phyloP scores from a whole-genome alignment of 805 yeast species.

The Hanseniaspora jakobsenii region DNA sequence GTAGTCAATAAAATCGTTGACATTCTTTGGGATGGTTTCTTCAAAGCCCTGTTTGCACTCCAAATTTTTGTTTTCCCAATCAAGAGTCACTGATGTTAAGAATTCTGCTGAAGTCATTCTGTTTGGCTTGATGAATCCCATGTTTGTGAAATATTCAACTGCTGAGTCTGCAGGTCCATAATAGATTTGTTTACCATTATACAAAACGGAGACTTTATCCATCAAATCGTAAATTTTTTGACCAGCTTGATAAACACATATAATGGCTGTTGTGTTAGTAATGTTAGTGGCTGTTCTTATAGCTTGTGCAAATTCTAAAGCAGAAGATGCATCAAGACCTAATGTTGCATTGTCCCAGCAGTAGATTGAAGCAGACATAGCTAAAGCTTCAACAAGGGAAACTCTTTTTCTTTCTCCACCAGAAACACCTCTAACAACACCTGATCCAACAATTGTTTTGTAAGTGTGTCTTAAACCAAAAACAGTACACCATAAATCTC shows the following conservation, averaged over 20 bases:
- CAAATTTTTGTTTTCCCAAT: constrained; percentile 46
- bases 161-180: constrained; percentile 46
- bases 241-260: constrained; percentile 59
- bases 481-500: constrained; percentile 34
- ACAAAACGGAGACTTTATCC: constrained; percentile 49
- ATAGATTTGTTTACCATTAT: constrained; percentile 49
- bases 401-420: constrained; percentile 68
- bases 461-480: constrained; percentile 50
- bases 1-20: constrained; percentile 44
- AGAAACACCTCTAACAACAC: constrained; percentile 57
- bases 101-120: constrained; percentile 61
- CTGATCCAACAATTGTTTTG: constrained; percentile 55
- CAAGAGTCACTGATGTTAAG: constrained; percentile 54
- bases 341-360: constrained; percentile 66
- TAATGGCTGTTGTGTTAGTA: constrained; percentile 43
- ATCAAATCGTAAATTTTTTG: constrained; percentile 51
- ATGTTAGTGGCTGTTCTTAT: constrained; percentile 48
- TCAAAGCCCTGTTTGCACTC: constrained; percentile 39
- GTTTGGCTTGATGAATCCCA: constrained; percentile 52
- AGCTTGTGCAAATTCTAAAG: constrained; percentile 51
- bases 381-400: constrained; percentile 53
- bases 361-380: constrained; percentile 40
- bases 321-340: constrained; percentile 61
- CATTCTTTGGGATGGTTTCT: constrained; percentile 41
- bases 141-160: constrained; percentile 41